Base-by-base conservation (phyloP, 192 early-diverging fungal genomes). In the Phlyctochytrium planicorne region DNA sequence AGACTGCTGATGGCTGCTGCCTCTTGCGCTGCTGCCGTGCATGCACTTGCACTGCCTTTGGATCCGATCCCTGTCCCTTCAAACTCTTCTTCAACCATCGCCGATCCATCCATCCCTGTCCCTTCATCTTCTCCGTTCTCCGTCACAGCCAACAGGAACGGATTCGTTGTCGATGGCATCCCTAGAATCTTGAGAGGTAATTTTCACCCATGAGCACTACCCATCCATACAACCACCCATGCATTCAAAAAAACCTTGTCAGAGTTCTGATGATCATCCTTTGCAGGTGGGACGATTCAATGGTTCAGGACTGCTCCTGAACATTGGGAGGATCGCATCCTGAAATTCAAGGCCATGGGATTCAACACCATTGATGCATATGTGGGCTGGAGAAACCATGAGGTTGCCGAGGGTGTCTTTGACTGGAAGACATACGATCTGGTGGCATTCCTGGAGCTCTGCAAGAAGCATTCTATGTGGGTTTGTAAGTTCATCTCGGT, bases 331-430 rank as follows among this genome's bases (percentile, higher is more conserved):
- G 40, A 47, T 20, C 40, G 40, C 10, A 47, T 47, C 40, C 6
- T 47, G 10, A 47, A 47, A 20, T 47, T 47, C 40, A 47, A 47
- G 40, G 40, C 40, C 40, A 47, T 47, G 40, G 40, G 40, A 47
- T 47, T 47, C 40, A 47, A 47, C 40, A 47, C 40, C 40, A 20
- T 47, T 20, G 40, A 47, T 20, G 40, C 40, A 6, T 47, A 47
- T 20, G 40, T 47, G 6, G 40, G 40, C 6, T 47, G 40, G 40
- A 6, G 40, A 6, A 47, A 47, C 40, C 40, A 47, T 20, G 40
- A 47, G 40, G 10, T 20, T 20, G 40, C 20, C 20, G 40, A 47
- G 40, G 40, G 40, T 20, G 10, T 14, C 10, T 47, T 6, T 6
- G 40, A 47, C 20, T 47, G 40, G 40, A 14, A 6, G 10, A 47